phyloP scores from a whole-genome alignment of 306 rosid genomes.

The Quercus mongolica region DNA sequence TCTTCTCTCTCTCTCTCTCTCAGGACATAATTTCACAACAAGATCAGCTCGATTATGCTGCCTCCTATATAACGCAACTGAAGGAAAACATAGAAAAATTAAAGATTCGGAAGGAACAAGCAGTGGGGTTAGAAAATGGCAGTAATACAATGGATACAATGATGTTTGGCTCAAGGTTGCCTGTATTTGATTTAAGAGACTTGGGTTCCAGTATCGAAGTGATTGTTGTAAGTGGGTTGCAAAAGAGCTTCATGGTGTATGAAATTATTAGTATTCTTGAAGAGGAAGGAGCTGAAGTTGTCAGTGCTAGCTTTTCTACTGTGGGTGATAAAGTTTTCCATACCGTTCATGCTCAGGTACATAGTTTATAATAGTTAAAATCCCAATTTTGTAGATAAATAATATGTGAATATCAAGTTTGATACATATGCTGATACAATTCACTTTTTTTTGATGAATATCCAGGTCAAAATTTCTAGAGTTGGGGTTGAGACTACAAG shows the following conservation, averaged over 20 bases:
- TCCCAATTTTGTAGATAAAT: too few species aligned
- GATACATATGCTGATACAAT: not conserved
- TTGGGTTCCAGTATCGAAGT: constrained; percentile 51
- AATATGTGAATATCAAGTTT: not conserved
- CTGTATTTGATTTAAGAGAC: constrained; percentile 49
- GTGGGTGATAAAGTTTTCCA: constrained; percentile 49
- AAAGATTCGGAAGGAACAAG: constrained; percentile 44
- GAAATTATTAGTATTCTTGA: constrained; percentile 52
- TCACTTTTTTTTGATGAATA: not conserved
- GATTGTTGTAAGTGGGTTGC: constrained; percentile 44
- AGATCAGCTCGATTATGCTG: constrained; percentile 48
- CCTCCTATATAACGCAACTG: constrained; percentile 44
- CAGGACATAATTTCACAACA: constrained; percentile 50
- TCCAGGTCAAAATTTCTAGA: constrained; percentile 60
- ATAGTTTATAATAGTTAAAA: not conserved
- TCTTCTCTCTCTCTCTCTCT: not conserved
- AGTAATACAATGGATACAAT: not conserved
- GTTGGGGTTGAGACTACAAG: constrained; percentile 64
- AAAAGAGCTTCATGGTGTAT: constrained; percentile 48
- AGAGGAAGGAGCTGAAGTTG: constrained; percentile 75
- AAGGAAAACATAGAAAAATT: constrained; percentile 48
- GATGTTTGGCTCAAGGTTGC: constrained; percentile 14
- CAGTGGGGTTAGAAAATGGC: not conserved
- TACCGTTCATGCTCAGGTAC: constrained; percentile 62
- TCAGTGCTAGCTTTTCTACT: constrained; percentile 40